Percentiles rank a stretch among this genome's conserved stretches.
Conservation (phyloP, 2,329 filamentous ascomycete genomes). For the Aspergillus aculeatinus region DNA sequence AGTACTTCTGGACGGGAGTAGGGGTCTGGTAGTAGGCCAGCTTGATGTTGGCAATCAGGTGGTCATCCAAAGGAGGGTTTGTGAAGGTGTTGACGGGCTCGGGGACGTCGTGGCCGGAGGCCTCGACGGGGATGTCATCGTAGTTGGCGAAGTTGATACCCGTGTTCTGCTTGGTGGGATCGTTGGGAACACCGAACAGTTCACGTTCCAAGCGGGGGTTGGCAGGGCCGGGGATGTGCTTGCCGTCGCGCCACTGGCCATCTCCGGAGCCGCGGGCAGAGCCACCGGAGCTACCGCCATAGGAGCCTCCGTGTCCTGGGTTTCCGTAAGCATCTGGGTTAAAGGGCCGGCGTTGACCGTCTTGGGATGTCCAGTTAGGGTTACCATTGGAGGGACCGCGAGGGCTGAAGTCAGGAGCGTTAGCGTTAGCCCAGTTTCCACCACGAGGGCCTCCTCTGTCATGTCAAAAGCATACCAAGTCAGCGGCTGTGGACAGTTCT, state of each 20-base stretch:
- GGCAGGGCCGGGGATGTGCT: constrained; percentile 85
- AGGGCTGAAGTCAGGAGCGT: constrained; percentile 58
- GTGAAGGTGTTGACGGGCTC: constrained; percentile 88
- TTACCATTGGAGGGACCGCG: constrained; percentile 42
- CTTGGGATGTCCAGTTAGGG: constrained; percentile 35
- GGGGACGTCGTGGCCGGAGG: constrained; percentile 88
- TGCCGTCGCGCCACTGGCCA: constrained; percentile 94
- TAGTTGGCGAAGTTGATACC: constrained; percentile 99
- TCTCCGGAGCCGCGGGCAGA: constrained; percentile 81
- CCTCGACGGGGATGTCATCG: constrained; percentile 98
- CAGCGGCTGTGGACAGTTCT: constrained; percentile 1
- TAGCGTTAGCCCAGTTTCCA: constrained; percentile 56
- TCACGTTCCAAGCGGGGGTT: constrained; percentile 93
- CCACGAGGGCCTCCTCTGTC: constrained; percentile 34
- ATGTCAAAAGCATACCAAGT: constrained; percentile 14
- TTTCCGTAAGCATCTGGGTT: constrained; percentile 63
- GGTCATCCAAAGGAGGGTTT: constrained; percentile 92
- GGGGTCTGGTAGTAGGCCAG: constrained; percentile 92
- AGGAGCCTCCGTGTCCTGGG: constrained; percentile 47
- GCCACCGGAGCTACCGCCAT: constrained; percentile 41
- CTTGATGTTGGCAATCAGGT: constrained; percentile 88
- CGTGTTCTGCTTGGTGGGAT: constrained; percentile 91
- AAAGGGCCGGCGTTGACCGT: constrained; percentile 49
- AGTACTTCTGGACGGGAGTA: constrained; percentile 98
- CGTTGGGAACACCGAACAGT: constrained; percentile 86